Conservation (phyloP, 768 basidiomycete species). For the Auricularia sp. region DNA sequence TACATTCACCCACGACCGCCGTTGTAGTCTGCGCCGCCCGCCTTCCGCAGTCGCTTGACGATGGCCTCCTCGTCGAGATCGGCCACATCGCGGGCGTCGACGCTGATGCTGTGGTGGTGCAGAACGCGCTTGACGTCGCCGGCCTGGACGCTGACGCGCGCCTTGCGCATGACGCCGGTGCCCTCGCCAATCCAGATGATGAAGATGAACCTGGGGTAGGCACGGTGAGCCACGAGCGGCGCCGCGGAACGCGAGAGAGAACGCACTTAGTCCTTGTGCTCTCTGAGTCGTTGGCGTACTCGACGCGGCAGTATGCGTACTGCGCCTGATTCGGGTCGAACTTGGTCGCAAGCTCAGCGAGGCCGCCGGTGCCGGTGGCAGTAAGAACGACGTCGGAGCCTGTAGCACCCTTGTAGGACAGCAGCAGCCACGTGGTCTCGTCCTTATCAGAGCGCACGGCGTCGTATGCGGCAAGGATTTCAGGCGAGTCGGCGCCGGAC, state of each 20-base stretch:
- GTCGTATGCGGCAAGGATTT: conserved; percentile 53
- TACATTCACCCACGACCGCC: conserved; percentile 27
- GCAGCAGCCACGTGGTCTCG: conserved; percentile 80
- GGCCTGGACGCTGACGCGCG: conserved; percentile 70
- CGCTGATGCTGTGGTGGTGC: conserved; percentile 37
- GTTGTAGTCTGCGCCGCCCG: conserved; percentile 83
- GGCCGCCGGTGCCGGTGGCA: conserved; percentile 67
- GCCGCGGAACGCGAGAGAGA: not conserved
- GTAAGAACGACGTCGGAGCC: conserved; percentile 37
- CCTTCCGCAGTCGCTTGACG: conserved; percentile 71
- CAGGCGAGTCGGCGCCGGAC: not conserved
- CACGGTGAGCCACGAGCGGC: not conserved
- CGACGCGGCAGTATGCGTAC: conserved; percentile 75
- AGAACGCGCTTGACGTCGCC: conserved; percentile 80
- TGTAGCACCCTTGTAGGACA: conserved; percentile 65
- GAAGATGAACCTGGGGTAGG: conserved; percentile 42
- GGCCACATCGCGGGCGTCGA: conserved; percentile 70
- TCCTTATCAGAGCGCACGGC: conserved; percentile 79
- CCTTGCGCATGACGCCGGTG: conserved; percentile 83
- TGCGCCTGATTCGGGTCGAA: conserved; percentile 69
- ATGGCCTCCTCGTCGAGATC: conserved; percentile 87
- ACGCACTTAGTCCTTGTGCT: conserved; percentile 65
- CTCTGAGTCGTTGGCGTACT: conserved; percentile 81
- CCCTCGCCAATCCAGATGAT: conserved; percentile 73
- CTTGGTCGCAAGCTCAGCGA: conserved; percentile 61